Conservation (phyloP, 2,329 filamentous ascomycete genomes). For the Cytospora leucostoma region DNA sequence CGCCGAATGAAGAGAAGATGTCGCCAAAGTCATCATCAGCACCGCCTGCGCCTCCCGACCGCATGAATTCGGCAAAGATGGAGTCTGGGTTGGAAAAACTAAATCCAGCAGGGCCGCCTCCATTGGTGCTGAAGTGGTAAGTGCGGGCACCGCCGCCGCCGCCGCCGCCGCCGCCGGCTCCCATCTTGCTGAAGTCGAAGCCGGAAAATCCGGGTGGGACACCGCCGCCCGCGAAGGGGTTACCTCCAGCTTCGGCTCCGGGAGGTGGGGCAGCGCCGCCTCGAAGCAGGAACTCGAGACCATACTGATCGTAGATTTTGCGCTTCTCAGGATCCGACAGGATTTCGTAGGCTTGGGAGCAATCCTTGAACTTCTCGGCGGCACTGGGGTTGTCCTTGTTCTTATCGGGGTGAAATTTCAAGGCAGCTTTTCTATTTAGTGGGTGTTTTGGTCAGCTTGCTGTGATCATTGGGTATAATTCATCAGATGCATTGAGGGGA, state of each 20-base stretch:
- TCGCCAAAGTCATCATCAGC: conserved; percentile 54
- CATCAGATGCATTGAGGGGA: neutral
- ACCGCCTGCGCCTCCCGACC: conserved; percentile 50
- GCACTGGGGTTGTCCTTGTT: conserved; percentile 89
- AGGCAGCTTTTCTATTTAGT: conserved; percentile 70
- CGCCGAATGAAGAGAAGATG: conserved; percentile 55
- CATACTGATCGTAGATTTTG: conserved; percentile 91
- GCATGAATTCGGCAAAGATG: conserved; percentile 84
- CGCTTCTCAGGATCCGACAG: conserved; percentile 96
- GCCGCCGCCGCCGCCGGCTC: conserved; percentile 48
- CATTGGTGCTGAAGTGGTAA: conserved; percentile 65
- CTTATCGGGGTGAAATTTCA: conserved; percentile 97
- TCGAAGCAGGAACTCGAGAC: conserved; percentile 86
- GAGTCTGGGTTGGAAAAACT: conserved; percentile 80
- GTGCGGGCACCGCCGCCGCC: conserved; percentile 53
- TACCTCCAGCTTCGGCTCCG: conserved; percentile 54
- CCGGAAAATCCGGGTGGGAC: conserved; percentile 57
- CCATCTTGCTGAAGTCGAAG: conserved; percentile 52
- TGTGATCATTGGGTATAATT: neutral
- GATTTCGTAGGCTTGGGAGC: conserved; percentile 97
- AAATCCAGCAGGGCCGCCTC: conserved; percentile 66
- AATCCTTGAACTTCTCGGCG: conserved; percentile 95
- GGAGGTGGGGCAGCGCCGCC: conserved; percentile 72
- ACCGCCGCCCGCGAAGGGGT: conserved; percentile 61
- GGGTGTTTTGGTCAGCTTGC: conserved; percentile 39